Conservation (phyloP, 1,284 basidiomycete species). For the Rhodotorula sp. region DNA sequence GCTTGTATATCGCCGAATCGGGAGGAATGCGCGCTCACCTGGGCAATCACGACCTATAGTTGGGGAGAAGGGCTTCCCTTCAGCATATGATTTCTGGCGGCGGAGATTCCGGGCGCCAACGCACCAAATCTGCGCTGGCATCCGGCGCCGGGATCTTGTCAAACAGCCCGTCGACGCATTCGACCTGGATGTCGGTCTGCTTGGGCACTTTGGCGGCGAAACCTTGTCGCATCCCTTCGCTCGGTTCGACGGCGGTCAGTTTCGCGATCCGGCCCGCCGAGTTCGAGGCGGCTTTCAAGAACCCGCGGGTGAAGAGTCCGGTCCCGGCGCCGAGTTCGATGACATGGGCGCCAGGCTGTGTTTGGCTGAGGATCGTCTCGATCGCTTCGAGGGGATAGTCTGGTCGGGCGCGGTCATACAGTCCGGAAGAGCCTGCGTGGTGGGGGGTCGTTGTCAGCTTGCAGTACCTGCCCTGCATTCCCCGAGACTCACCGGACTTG, state of each 20-base stretch:
- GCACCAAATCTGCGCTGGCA: slow-evolving; percentile 49
- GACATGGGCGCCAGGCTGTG: slow-evolving; percentile 33
- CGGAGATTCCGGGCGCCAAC: slow-evolving; percentile 35
- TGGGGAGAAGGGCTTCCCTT: neutral
- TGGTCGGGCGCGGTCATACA: slow-evolving; percentile 52
- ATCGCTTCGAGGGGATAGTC: slow-evolving; percentile 50
- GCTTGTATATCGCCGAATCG: too few relatives aligned
- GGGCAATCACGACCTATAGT: slow-evolving; percentile 25
- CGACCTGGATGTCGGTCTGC: slow-evolving; percentile 14
- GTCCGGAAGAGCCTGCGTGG: slow-evolving; percentile 26
- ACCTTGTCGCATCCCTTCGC: slow-evolving; percentile 50
- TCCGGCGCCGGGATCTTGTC: slow-evolving; percentile 47
- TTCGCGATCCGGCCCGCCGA: slow-evolving; percentile 33
- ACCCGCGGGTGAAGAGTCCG: slow-evolving; percentile 52
- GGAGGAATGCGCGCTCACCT: slow-evolving; percentile 2
- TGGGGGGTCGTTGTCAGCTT: neutral
- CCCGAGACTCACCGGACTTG: too few relatives aligned
- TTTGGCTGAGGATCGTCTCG: slow-evolving; percentile 44
- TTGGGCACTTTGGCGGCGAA: slow-evolving; percentile 38
- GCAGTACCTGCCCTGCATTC: too few relatives aligned
- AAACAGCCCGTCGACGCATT: slow-evolving; percentile 50
- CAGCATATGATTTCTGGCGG: neutral
- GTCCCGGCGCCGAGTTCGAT: slow-evolving; percentile 50
- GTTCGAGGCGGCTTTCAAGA: slow-evolving; percentile 39
- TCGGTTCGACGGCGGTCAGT: slow-evolving; percentile 51